Conservation (phyloP, 1,284 basidiomycete genomes). For the Bondarzewia mesenterica region DNA sequence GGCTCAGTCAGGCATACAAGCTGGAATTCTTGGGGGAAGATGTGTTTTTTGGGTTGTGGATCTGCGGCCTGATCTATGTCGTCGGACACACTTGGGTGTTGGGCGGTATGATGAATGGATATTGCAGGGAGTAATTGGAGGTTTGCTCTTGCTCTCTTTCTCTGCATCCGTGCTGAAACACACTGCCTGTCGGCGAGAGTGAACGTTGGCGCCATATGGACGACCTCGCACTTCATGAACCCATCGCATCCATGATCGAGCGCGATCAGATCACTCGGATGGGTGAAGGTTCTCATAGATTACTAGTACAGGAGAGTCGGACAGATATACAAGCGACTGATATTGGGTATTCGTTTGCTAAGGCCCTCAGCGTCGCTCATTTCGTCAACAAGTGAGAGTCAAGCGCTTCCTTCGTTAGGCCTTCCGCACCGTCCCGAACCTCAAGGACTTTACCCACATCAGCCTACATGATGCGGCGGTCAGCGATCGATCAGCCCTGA, state of each 20-base stretch:
- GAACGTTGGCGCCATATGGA: too few species aligned
- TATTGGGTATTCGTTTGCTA: too few species aligned
- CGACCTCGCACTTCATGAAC: too few species aligned
- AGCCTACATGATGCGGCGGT: constrained; percentile 32
- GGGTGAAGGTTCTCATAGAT: too few species aligned
- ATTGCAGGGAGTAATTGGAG: constrained; percentile 21
- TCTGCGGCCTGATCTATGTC: constrained; percentile 69
- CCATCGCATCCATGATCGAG: too few species aligned
- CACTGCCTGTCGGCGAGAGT: too few species aligned
- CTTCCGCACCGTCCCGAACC: constrained; percentile 73
- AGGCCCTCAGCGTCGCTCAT: background rate
- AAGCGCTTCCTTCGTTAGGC: constrained; percentile 64
- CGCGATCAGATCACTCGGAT: too few species aligned
- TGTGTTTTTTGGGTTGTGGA: constrained; percentile 73
- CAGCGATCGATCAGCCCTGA: constrained; percentile 21
- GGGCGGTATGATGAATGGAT: constrained; percentile 50
- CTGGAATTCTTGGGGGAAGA: constrained; percentile 81
- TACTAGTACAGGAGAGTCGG: too few species aligned
- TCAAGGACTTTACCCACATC: constrained; percentile 75
- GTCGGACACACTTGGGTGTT: constrained; percentile 73
- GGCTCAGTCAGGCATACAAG: constrained; percentile 81
- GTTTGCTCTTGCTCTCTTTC: too few species aligned
- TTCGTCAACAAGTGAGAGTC: constrained; percentile 49
- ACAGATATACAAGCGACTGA: background rate
- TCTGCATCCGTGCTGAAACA: too few species aligned